phyloP scores from a whole-genome alignment of 2,329 filamentous ascomycete genomes.

The Lasiodiplodia citricola region DNA sequence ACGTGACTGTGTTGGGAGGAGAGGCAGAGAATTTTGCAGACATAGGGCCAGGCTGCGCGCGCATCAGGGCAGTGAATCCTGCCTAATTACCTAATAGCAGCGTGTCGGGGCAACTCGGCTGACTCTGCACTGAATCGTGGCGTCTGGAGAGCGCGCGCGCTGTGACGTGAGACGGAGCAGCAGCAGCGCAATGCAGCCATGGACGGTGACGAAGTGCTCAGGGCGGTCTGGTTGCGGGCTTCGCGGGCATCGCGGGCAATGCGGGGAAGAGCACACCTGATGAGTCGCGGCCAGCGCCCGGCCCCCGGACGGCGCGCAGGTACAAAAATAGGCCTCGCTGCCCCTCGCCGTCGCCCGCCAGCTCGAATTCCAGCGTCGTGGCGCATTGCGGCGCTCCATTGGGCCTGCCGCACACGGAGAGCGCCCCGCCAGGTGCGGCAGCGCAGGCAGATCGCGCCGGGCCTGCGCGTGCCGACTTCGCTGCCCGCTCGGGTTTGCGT shows the following conservation, averaged over 20 bases:
- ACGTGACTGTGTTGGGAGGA: conserved; percentile 18
- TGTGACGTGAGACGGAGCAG: conserved; percentile 26
- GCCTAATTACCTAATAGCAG: conserved; percentile 30
- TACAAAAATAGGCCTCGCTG: conserved; percentile 23
- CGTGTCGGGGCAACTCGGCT: conserved; percentile 27
- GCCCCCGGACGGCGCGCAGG: conserved; percentile 17
- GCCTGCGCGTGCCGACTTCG: neutral
- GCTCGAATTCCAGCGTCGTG: neutral
- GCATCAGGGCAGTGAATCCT: conserved; percentile 25
- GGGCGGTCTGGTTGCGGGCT: conserved; percentile 14
- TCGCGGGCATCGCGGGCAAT: conserved; percentile 13
- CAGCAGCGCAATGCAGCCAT: conserved; percentile 23
- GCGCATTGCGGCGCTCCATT: neutral
- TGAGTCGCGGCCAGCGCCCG: conserved; percentile 13
- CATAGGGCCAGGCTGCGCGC: conserved; percentile 16
- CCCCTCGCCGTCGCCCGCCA: neutral
- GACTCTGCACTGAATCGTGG: conserved; percentile 28
- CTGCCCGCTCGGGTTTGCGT: neutral
- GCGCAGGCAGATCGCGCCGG: neutral
- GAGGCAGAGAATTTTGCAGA: conserved; percentile 23
- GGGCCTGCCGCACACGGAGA: neutral
- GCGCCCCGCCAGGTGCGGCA: neutral
- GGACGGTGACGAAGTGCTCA: conserved; percentile 20
- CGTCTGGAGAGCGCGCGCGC: conserved; percentile 20
- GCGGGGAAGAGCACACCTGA: conserved; percentile 29